These are phyloP conservation scores for Monosporascus sp. DNA, from an alignment of 2,329 filamentous ascomycete genomes.

Conservation along the genomic window DNA sequence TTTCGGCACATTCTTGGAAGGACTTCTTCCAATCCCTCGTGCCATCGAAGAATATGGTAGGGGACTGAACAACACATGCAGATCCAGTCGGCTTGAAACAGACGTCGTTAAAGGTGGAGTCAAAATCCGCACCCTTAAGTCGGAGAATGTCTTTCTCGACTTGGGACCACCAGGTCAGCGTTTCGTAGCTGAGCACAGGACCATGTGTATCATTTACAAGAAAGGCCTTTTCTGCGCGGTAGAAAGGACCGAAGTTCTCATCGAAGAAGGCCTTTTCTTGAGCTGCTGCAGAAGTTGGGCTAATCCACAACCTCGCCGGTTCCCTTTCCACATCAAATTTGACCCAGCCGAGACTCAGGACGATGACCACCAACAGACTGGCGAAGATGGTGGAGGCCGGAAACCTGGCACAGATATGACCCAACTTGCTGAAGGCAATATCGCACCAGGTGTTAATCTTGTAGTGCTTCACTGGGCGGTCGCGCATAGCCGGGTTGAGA, in stretches of 20 bases:
- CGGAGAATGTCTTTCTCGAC: slow-evolving; percentile 73
- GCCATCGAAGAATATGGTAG: slow-evolving; percentile 81
- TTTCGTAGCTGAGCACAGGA: slow-evolving; percentile 83
- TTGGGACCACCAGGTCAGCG: slow-evolving; percentile 87
- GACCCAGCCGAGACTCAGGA: slow-evolving; percentile 84
- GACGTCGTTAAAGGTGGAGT: slow-evolving; percentile 70
- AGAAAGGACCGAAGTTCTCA: slow-evolving; percentile 88
- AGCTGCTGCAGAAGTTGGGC: slow-evolving; percentile 83
- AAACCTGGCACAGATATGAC: slow-evolving; percentile 74
- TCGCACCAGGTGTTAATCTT: slow-evolving; percentile 80
- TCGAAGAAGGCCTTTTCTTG: slow-evolving; percentile 95
- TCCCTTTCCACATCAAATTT: slow-evolving; percentile 86
- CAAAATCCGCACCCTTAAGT: slow-evolving; percentile 64
- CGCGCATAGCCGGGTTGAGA: slow-evolving; percentile 68
- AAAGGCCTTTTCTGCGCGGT: slow-evolving; percentile 88
- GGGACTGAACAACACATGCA: slow-evolving; percentile 86
- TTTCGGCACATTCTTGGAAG: slow-evolving; percentile 67
- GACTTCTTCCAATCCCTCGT: slow-evolving; percentile 66
- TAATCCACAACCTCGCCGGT: slow-evolving; percentile 93
- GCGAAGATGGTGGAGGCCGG: slow-evolving; percentile 75
- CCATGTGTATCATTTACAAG: slow-evolving; percentile 81
- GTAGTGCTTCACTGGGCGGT: slow-evolving; percentile 75
- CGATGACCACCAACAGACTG: slow-evolving; percentile 67
- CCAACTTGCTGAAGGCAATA: slow-evolving; percentile 71
- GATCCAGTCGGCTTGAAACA: slow-evolving; percentile 91